Conservation (phyloP, 2,329 filamentous ascomycete species). For the Claviceps cyperi region DNA sequence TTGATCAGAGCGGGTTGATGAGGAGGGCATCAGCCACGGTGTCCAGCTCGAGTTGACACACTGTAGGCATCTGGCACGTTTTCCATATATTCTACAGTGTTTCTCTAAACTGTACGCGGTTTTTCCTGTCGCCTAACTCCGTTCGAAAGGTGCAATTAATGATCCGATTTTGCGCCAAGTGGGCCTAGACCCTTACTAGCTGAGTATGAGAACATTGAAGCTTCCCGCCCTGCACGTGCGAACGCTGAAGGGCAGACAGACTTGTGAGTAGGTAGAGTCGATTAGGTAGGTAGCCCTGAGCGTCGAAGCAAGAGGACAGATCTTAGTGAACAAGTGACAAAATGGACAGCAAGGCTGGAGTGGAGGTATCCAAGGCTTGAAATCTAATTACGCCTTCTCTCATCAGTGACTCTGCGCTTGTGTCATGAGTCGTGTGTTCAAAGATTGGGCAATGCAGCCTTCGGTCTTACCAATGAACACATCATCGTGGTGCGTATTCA, state of each 20-base stretch:
- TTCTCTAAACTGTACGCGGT: not conserved
- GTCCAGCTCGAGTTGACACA: not conserved
- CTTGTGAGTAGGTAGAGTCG: not conserved
- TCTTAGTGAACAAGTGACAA: too few species aligned
- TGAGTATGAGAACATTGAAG: not conserved
- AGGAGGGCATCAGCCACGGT: conserved; percentile 3
- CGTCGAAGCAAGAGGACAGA: not conserved
- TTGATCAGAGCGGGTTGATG: not conserved
- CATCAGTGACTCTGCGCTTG: too few species aligned
- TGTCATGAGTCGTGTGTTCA: too few species aligned
- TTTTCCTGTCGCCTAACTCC: not conserved
- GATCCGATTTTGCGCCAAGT: not conserved
- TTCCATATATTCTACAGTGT: not conserved
- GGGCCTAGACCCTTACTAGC: not conserved
- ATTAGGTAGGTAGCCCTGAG: not conserved
- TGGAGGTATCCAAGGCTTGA: too few species aligned
- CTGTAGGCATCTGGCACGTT: not conserved
- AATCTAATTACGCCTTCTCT: too few species aligned
- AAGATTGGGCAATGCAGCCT: too few species aligned
- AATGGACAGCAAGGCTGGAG: too few species aligned
- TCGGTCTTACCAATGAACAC: too few species aligned
- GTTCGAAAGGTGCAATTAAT: not conserved
- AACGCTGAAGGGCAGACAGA: not conserved
- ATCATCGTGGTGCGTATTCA: too few species aligned
- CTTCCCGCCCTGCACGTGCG: not conserved